Evolutionary conservation across 768 basidiomycete species (phyloP), one percentile per base, ranked within the genome.

Genomic region (Punctularia strigosozonata): DNA sequence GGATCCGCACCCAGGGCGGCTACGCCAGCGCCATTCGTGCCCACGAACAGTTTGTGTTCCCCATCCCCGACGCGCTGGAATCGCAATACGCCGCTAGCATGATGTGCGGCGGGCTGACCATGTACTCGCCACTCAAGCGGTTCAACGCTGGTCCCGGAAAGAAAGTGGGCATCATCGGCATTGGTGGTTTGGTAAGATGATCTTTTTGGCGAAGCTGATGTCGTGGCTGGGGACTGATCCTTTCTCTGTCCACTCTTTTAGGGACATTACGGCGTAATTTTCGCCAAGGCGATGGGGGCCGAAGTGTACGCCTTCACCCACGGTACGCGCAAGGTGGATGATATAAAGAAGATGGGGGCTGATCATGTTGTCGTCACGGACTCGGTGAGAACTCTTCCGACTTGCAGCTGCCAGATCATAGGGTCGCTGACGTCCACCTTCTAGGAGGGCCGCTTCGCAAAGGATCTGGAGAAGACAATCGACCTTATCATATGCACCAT

Each of bases 71-170:
- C 6, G 58, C 50, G 10, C 53, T 82, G 19, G 56, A 66, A 22
- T 62, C 71, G 5, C 66, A 67, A 38, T 44, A 73, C 33, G 75
- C 73, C 4, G 76, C 76, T 2, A 75, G 77, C 5, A 69, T 82
- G 69, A 54, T 80, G 33, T 81, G 76, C 49, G 79, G 63, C 5
- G 77, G 77, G 21, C 51, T 78, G n/a, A 79, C 77, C 5, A 69
- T 73, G 6, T 78, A 62, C 58, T 76, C 74, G 0, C 77, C 80
- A 10, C 58, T 82, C 15, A 60, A 64, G 20, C 59, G 69, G 22
- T 68, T 74, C 54, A 69, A 69, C 21, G 52, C 46, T 40, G 76
- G 76, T 0, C 72, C 74, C 1, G 78, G 77, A 31, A 77, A 73
- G 59, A 68, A 65, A 43, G 72, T 83, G 46, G 80, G 77, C 31